These are phyloP conservation scores for Inga oerstediana DNA, from an alignment of 306 rosid species.

Conservation along the genomic window DNA sequence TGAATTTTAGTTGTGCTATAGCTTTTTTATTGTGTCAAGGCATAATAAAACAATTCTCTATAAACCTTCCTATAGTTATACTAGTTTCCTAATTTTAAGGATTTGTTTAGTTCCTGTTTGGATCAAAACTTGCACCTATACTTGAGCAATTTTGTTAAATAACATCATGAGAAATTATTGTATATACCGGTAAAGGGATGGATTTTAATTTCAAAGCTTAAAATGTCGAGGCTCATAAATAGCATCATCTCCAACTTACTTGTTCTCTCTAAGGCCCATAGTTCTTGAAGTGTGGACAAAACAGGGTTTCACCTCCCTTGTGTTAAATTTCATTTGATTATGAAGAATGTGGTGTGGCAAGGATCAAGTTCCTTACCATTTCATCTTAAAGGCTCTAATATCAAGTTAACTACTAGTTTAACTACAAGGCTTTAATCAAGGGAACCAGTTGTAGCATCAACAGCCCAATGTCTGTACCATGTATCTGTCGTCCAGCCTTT, in stretches of 20 bases:
- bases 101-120: constrained; percentile 9
- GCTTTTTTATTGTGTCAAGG: background rate
- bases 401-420: background rate
- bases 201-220: background rate
- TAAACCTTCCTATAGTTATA: constrained; percentile 7
- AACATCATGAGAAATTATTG: background rate
- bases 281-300: background rate
- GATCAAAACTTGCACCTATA: background rate
- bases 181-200: background rate
- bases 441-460: constrained; percentile 50
- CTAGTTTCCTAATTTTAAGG: constrained; percentile 11
- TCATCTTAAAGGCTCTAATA: background rate
- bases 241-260: background rate
- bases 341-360: background rate
- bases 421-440: constrained; percentile 22
- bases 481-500: constrained; percentile 58
- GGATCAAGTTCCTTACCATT: background rate
- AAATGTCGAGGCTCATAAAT: background rate
- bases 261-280: background rate
- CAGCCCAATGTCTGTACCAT: constrained; percentile 50
- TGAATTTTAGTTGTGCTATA: background rate
- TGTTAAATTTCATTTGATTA: background rate
- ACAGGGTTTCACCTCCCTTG: background rate
- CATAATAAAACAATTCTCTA: background rate
- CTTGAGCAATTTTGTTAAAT: background rate